Conservation (phyloP, 345 rosid species). For the Lenwebbia sp. region DNA sequence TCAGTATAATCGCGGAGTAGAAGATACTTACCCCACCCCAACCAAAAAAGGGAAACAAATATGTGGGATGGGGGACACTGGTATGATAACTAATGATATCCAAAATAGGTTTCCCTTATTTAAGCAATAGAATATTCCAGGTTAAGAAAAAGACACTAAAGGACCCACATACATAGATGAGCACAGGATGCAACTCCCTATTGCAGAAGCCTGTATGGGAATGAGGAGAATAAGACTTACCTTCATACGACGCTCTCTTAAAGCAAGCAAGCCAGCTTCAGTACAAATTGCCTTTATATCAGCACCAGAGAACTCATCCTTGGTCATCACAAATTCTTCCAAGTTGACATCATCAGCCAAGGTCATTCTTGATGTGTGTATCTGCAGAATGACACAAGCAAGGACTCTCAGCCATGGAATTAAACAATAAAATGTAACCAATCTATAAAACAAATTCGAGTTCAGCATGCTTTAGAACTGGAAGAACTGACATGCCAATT, state of each 20-base stretch:
- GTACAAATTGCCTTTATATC: conserved; percentile 98
- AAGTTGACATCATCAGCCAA: conserved; percentile 91
- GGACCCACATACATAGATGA: not conserved
- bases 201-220: not conserved
- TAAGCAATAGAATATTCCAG: not conserved
- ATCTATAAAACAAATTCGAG: not conserved
- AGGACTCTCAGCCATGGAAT: not conserved
- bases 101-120: not conserved
- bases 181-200: not conserved
- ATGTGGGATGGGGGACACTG: not conserved
- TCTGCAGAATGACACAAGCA: conserved; percentile 22
- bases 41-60: not conserved
- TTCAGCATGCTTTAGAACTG: not conserved
- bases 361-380: conserved; percentile 96
- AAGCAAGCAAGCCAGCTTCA: conserved; percentile 93
- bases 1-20: not conserved
- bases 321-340: conserved; percentile 98
- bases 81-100: not conserved
- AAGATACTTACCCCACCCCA: not conserved
- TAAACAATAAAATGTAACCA: not conserved
- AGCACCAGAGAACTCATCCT: conserved; percentile 97
- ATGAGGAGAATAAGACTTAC: conserved; percentile 9
- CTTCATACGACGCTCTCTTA: conserved; percentile 97
- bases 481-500: not conserved
- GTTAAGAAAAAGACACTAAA: not conserved